Evolutionary conservation across 306 rosid genomes (phyloP).

Genomic region (Rosa chinensis): DNA sequence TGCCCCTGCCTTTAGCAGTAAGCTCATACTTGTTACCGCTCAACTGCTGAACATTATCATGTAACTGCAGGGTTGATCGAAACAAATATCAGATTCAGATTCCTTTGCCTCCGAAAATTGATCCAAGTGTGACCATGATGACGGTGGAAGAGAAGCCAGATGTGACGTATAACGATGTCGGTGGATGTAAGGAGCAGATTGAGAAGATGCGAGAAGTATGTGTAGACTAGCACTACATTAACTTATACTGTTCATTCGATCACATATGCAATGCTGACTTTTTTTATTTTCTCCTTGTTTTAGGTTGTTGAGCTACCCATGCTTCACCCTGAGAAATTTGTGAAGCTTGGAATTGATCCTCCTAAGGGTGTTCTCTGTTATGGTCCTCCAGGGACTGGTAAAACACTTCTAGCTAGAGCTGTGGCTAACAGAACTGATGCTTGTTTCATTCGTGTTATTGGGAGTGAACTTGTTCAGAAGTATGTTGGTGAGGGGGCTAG

Average conservation of each 20-base stretch:
- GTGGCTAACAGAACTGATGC: constrained; percentile 99
- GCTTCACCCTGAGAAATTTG: constrained; percentile 99
- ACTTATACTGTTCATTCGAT: not conserved
- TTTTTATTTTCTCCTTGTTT: not conserved
- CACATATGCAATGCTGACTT: constrained; percentile 24
- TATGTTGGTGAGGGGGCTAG: constrained; percentile 99
- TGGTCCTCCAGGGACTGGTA: constrained; percentile 99
- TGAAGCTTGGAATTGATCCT: constrained; percentile 99
- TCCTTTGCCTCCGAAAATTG: constrained; percentile 97
- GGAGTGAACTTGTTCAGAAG: constrained; percentile 98
- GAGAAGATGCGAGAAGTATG: constrained; percentile 96
- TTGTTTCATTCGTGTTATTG: constrained; percentile 96
- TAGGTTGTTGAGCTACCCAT: constrained; percentile 99
- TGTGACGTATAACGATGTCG: constrained; percentile 97
- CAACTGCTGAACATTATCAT: constrained; percentile 25
- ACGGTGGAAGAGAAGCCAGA: constrained; percentile 98
- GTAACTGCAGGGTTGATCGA: constrained; percentile 81
- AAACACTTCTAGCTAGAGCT: constrained; percentile 98
- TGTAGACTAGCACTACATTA: not conserved
- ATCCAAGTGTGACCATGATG: constrained; percentile 99
- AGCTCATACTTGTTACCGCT: not conserved
- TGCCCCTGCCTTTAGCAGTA: not conserved
- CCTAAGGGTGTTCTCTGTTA: constrained; percentile 99
- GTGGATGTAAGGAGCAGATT: constrained; percentile 97
- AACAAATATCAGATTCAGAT: constrained; percentile 98